phyloP scores from a whole-genome alignment of 1,284 basidiomycete species.

The Xerocomus amazonicus region DNA sequence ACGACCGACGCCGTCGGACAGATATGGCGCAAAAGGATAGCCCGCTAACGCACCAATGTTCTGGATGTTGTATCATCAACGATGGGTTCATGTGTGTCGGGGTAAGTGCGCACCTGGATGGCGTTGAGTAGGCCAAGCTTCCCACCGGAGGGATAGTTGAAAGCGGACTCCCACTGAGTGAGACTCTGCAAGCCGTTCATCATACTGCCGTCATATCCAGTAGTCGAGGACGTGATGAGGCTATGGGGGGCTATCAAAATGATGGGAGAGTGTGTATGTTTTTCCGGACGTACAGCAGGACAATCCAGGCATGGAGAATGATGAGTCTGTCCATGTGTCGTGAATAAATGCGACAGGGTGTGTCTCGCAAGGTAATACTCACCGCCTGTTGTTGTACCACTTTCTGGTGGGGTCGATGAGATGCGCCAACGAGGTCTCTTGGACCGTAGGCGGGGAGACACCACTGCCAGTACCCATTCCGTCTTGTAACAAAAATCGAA shows the following conservation, averaged over 20 bases:
- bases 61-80: slow-evolving; percentile 30
- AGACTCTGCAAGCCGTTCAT: slow-evolving; percentile 75
- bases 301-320: slow-evolving; percentile 63
- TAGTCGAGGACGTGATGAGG: slow-evolving; percentile 72
- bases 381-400: slow-evolving; percentile 66
- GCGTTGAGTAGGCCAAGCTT: slow-evolving; percentile 72
- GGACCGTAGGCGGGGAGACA: slow-evolving; percentile 29
- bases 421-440: slow-evolving; percentile 43
- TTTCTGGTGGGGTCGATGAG: slow-evolving; percentile 62
- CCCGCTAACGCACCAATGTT: slow-evolving; percentile 66
- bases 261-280: no score
- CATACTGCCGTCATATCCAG: slow-evolving; percentile 74
- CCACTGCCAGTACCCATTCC: slow-evolving; percentile 44
- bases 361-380: not conserved
- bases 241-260: slow-evolving; percentile 29
- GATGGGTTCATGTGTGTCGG: no score
- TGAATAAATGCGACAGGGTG: slow-evolving; percentile 1
- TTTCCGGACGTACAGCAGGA: slow-evolving; percentile 49
- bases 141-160: slow-evolving; percentile 49
- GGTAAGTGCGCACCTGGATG: slow-evolving; percentile 50
- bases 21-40: slow-evolving; percentile 68
- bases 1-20: slow-evolving; percentile 68
- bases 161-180: slow-evolving; percentile 56
- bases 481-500: not conserved
- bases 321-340: slow-evolving; percentile 46